A percentile compares a stretch with the other conserved stretches of the same genome.
phyloP scores from a whole-genome alignment of 179 eudicot species.

The Actinidia arguta region DNA sequence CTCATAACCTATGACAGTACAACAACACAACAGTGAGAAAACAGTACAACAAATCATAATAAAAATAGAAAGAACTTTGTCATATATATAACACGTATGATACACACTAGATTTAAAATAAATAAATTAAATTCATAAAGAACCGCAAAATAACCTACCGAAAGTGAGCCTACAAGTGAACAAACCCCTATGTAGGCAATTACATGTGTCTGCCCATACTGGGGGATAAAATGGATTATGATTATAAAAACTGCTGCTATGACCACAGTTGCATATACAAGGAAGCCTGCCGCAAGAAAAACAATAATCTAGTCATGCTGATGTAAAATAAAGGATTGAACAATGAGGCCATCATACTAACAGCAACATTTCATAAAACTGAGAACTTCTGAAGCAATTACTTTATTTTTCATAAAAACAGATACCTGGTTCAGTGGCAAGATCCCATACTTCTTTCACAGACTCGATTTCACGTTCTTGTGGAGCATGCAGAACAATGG shows the following conservation, averaged over 20 bases:
- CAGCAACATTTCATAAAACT: too few relatives aligned
- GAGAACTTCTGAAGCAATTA: too few relatives aligned
- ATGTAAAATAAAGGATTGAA: background rate
- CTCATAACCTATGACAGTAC: constrained; percentile 76
- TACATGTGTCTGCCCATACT: constrained; percentile 83
- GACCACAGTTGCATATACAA: constrained; percentile 65
- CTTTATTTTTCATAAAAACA: too few relatives aligned
- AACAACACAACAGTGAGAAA: background rate
- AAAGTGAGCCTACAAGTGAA: constrained; percentile 80
- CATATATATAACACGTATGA: too few relatives aligned
- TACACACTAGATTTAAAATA: too few relatives aligned
- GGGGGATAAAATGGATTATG: constrained; percentile 62
- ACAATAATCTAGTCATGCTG: background rate
- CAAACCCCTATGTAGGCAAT: constrained; percentile 86
- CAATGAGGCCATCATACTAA: too few relatives aligned
- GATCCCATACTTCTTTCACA: constrained; percentile 85
- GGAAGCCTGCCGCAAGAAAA: constrained; percentile 58
- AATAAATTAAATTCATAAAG: too few relatives aligned
- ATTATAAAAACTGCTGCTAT: constrained; percentile 58
- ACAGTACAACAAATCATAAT: too few relatives aligned
- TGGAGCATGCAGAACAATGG: constrained; percentile 93
- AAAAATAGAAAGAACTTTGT: too few relatives aligned
- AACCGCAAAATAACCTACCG: constrained; percentile 45
- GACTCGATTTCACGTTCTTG: constrained; percentile 80
- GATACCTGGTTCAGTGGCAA: constrained; percentile 92